Evolutionary conservation across 2,329 filamentous ascomycete genomes (phyloP).

Genomic region (Cordyceps javanica): DNA sequence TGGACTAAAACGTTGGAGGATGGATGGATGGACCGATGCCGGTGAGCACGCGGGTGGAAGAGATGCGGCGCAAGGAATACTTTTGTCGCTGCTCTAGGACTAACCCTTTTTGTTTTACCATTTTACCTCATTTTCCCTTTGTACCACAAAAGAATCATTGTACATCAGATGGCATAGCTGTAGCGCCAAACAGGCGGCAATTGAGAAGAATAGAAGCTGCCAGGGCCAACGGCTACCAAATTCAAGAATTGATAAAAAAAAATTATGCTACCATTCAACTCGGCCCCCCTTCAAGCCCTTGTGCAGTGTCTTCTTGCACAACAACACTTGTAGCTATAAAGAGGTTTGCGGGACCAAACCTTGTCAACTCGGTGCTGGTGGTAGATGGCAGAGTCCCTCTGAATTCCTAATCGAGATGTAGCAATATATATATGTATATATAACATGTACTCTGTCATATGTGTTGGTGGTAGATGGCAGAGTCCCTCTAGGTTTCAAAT

Average conservation of each 20-base stretch:
- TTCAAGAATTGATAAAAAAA: not conserved
- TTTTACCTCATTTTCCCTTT: constrained; percentile 3
- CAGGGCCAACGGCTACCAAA: constrained; percentile 2
- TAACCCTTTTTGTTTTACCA: not conserved
- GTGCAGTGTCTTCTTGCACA: too few relatives aligned
- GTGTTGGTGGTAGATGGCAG: too few relatives aligned
- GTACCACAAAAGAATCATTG: constrained; percentile 10
- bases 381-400: too few relatives aligned
- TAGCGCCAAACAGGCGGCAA: not conserved
- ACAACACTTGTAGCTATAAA: too few relatives aligned
- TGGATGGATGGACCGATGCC: not conserved
- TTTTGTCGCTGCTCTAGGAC: not conserved
- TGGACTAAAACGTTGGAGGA: not conserved
- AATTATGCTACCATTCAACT: not conserved
- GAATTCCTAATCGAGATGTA: too few relatives aligned
- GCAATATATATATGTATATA: too few relatives aligned
- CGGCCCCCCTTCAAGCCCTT: too few relatives aligned
- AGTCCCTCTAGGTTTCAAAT: too few relatives aligned
- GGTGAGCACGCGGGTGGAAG: not conserved
- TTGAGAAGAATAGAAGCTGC: not conserved
- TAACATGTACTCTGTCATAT: too few relatives aligned
- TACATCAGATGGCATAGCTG: constrained; percentile 12
- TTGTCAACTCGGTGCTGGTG: too few relatives aligned
- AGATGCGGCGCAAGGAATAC: not conserved
- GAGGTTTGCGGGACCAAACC: too few relatives aligned